A percentile compares a stretch with the other conserved stretches of the same genome.
Conservation (phyloP, 768 basidiomycete genomes). For the Postia placenta region DNA sequence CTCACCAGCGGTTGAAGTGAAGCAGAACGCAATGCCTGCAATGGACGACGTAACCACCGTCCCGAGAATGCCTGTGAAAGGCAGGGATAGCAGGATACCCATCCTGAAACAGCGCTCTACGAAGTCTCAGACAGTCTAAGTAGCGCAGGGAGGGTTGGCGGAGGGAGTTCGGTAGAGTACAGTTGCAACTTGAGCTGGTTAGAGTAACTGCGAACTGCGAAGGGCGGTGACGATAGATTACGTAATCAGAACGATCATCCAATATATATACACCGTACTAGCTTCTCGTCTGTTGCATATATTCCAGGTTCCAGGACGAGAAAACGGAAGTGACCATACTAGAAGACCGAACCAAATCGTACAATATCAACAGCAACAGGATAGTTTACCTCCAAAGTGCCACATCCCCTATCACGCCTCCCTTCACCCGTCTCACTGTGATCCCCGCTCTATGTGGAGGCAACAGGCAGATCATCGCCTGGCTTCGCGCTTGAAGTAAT, state of each 20-base stretch:
- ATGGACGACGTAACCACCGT: constrained; percentile 80
- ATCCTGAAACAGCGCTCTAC: constrained; percentile 40
- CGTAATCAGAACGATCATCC: too few relatives aligned
- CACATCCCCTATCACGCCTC: background rate
- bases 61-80: constrained; percentile 59
- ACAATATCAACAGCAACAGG: background rate
- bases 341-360: too few relatives aligned
- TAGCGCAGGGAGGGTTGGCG: too few relatives aligned
- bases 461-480: constrained; percentile 24
- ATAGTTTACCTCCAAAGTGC: background rate
- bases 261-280: too few relatives aligned
- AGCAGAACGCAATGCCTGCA: constrained; percentile 79
- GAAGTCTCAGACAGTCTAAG: too few relatives aligned
- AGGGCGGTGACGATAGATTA: too few relatives aligned
- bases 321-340: too few relatives aligned
- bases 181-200: background rate
- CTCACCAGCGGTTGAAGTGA: constrained; percentile 78
- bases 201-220: background rate
- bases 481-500: constrained; percentile 65
- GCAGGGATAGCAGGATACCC: constrained; percentile 72
- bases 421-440: background rate
- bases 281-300: too few relatives aligned
- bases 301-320: too few relatives aligned
- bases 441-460: background rate
- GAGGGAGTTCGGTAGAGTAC: background rate